Evolutionary conservation across 208 protist genomes (phyloP).

Genomic region (Leishmania aethiopica): DNA sequence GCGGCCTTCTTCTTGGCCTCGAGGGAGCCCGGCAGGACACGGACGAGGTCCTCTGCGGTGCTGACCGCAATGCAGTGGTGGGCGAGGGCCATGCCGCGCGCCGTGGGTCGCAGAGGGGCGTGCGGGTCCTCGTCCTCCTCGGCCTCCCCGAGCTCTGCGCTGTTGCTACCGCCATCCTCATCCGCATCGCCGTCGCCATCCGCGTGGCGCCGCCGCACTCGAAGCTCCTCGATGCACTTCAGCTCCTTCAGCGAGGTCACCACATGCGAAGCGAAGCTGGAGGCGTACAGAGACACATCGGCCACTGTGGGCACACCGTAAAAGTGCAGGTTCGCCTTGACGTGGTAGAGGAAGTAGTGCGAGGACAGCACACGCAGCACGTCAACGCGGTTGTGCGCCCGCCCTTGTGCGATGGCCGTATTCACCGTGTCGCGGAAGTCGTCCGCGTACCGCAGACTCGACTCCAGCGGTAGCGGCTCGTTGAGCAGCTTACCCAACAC

Average conservation of each 20-base stretch:
- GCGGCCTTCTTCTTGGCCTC: slow-evolving; percentile 23
- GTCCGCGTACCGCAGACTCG: slow-evolving; percentile 71
- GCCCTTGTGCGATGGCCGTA: slow-evolving; percentile 66
- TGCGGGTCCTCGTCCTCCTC: slow-evolving; percentile 54
- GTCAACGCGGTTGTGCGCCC: slow-evolving; percentile 53
- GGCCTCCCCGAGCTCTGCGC: slow-evolving; percentile 12
- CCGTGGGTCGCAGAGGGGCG: slow-evolving; percentile 47
- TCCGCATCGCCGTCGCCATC: not conserved
- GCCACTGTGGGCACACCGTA: slow-evolving; percentile 72
- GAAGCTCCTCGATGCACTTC: slow-evolving; percentile 52
- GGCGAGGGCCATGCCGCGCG: slow-evolving; percentile 65
- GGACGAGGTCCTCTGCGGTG: slow-evolving; percentile 53
- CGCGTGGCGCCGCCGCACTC: not conserved
- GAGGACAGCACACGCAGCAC: slow-evolving; percentile 78
- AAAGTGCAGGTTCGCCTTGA: slow-evolving; percentile 75
- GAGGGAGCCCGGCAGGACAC: slow-evolving; percentile 28
- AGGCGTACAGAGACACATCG: slow-evolving; percentile 76
- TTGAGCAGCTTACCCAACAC: slow-evolving; percentile 73
- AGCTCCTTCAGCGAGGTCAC: slow-evolving; percentile 49
- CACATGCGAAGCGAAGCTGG: slow-evolving; percentile 68
- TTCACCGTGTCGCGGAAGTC: slow-evolving; percentile 85
- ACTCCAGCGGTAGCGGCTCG: slow-evolving; percentile 84
- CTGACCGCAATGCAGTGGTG: slow-evolving; percentile 64
- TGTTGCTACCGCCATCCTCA: slow-evolving; percentile 2
- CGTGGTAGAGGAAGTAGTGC: slow-evolving; percentile 86